Conservation (phyloP, 805 yeast genomes). For the Saccharomycopsis sp. region DNA sequence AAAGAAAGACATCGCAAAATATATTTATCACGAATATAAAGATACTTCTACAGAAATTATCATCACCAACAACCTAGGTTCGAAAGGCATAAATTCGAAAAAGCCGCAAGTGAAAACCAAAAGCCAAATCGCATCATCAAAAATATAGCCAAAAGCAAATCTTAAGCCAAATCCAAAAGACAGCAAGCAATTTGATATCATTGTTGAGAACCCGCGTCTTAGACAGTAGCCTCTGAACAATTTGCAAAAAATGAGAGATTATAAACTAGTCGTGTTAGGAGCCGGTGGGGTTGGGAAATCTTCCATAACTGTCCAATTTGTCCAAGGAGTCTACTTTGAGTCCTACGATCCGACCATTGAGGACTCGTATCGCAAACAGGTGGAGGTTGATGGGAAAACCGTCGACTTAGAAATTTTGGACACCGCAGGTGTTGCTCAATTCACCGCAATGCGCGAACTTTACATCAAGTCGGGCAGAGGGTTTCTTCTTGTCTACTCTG, state of each 20-base stretch:
- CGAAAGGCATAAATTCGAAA: neutral
- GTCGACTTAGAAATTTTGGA: conserved; percentile 84
- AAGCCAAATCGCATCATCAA: neutral
- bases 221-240: too few species aligned
- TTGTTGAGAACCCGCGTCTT: too few species aligned
- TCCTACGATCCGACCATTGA: conserved; percentile 96
- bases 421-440: conserved; percentile 93
- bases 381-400: conserved; percentile 80
- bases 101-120: neutral
- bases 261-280: conserved; percentile 85
- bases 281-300: conserved; percentile 98
- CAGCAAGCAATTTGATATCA: too few species aligned
- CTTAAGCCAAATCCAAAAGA: neutral
- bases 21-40: too few species aligned
- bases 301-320: conserved; percentile 85
- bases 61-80: neutral
- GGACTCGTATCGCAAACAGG: conserved; percentile 86
- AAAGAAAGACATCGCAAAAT: too few species aligned
- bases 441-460: conserved; percentile 89
- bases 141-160: neutral
- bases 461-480: conserved; percentile 88
- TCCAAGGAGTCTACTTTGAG: conserved; percentile 83
- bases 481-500: conserved; percentile 78
- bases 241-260: conserved; percentile 52
- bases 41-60: neutral